Percentiles rank a stretch among this genome's conserved stretches.
phyloP scores from a whole-genome alignment of 2,329 filamentous ascomycete genomes.

The Byssothecium circinans region DNA sequence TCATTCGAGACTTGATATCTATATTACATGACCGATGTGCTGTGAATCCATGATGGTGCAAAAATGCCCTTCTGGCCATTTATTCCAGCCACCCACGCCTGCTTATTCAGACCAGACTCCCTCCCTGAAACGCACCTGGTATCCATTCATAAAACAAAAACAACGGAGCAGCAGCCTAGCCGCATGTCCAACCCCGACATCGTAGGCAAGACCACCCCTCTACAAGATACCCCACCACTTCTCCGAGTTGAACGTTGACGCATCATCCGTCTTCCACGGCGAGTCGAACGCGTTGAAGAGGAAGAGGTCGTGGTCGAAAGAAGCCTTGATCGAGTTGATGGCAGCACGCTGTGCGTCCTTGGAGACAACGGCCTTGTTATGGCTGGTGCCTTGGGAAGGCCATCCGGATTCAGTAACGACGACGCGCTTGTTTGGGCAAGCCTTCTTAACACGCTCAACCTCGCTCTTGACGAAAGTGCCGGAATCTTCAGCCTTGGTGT shows the following conservation, averaged over 20 bases:
- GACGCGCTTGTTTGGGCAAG: slow-evolving; percentile 60
- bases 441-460: slow-evolving; percentile 50
- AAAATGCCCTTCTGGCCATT: slow-evolving; percentile 25
- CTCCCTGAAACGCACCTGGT: background rate
- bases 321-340: slow-evolving; percentile 63
- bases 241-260: slow-evolving; percentile 69
- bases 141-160: background rate
- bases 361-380: slow-evolving; percentile 70
- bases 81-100: background rate
- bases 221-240: slow-evolving; percentile 67
- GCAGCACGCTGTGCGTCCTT: slow-evolving; percentile 67
- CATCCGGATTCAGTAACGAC: slow-evolving; percentile 84
- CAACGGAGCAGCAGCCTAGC: slow-evolving; percentile 15
- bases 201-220: slow-evolving; percentile 1
- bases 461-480: slow-evolving; percentile 68
- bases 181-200: slow-evolving; percentile 2
- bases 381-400: slow-evolving; percentile 69
- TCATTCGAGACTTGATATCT: slow-evolving; percentile 29
- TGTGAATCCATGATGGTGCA: slow-evolving; percentile 24
- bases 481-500: slow-evolving; percentile 60
- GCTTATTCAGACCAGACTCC: background rate
- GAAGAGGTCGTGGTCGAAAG: slow-evolving; percentile 64
- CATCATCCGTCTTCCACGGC: slow-evolving; percentile 70
- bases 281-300: slow-evolving; percentile 82
- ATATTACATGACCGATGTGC: slow-evolving; percentile 34